Conservation (phyloP, 108 stramenopile species). For the Schizochytrium sp. region DNA sequence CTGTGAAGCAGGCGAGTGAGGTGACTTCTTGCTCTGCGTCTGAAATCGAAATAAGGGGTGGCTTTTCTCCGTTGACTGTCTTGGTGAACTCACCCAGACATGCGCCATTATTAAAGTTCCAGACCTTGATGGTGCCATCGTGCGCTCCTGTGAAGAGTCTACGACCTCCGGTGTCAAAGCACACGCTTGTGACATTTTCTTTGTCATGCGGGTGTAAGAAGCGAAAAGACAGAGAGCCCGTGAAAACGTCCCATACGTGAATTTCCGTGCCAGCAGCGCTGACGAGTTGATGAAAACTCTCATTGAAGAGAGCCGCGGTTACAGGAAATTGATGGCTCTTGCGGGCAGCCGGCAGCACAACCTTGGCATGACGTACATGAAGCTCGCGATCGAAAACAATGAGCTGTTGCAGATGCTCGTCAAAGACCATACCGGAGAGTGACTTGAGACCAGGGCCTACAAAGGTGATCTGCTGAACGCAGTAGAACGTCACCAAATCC, state of each 20-base stretch:
- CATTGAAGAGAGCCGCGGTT: background rate
- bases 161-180: background rate
- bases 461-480: background rate
- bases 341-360: background rate
- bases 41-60: background rate
- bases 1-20: background rate
- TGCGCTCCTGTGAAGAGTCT: background rate
- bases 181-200: background rate
- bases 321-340: background rate
- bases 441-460: background rate
- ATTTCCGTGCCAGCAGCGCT: background rate
- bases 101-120: constrained; percentile 5
- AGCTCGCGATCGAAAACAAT: background rate
- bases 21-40: background rate
- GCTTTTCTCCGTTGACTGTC: background rate
- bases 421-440: background rate
- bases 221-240: background rate
- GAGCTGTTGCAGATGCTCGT: background rate
- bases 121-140: background rate
- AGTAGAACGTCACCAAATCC: constrained; percentile 8
- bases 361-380: background rate
- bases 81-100: background rate
- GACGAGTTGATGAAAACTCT: background rate
- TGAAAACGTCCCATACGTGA: constrained; percentile 8
- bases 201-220: background rate